Conservation (phyloP, 768 basidiomycete species). For the Lactifluus subvellereus region DNA sequence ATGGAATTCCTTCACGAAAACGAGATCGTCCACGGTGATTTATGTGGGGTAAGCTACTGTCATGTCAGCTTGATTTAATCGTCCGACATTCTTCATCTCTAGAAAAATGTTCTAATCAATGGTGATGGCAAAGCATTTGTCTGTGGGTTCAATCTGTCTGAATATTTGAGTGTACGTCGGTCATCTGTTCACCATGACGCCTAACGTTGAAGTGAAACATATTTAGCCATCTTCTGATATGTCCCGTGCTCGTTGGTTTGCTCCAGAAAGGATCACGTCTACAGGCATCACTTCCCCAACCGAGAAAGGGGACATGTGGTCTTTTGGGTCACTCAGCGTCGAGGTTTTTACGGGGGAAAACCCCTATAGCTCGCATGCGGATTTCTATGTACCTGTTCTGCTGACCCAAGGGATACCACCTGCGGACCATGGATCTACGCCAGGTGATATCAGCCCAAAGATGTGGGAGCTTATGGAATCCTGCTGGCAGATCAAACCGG, state of each 20-base stretch:
- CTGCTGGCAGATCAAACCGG: conserved; percentile 6
- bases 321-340: conserved; percentile 16
- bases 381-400: conserved; percentile 2
- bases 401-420: conserved; percentile 3
- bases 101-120: conserved; percentile 44
- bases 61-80: background rate
- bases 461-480: conserved; percentile 20
- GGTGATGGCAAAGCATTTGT: conserved; percentile 36
- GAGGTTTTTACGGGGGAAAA: conserved; percentile 15
- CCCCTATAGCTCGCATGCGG: conserved; percentile 1
- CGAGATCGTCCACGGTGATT: conserved; percentile 22
- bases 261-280: conserved; percentile 13
- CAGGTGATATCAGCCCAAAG: conserved; percentile 2
- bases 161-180: conserved; percentile 1
- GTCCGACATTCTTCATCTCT: background rate
- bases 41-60: conserved; percentile 24
- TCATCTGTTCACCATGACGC: background rate
- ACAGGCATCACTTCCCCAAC: background rate
- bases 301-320: conserved; percentile 12
- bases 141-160: conserved; percentile 43
- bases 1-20: conserved; percentile 21
- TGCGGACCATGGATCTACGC: background rate
- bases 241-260: conserved; percentile 12
- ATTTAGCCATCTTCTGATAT: conserved; percentile 29
- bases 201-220: background rate